Evolutionary conservation across 2,329 filamentous ascomycete genomes (phyloP), one percentile per base, ranked within the genome.

Genomic region (Cytospora chrysosperma): DNA sequence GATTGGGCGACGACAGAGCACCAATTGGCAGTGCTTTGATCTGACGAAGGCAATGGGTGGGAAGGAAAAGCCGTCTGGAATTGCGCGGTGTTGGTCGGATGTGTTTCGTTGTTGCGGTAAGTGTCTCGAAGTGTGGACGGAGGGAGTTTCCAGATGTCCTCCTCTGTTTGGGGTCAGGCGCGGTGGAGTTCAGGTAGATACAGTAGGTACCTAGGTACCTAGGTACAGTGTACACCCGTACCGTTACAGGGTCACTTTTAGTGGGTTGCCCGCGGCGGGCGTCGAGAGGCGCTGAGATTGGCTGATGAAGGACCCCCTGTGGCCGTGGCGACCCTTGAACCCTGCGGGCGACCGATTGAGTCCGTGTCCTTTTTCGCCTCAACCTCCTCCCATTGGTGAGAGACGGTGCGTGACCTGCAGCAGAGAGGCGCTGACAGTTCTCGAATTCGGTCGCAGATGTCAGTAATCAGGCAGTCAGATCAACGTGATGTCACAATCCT

Each of bases 121-220:
- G 72, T 74, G 76, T 78, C 73, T 78, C 74, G 72, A 74, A 69
- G 71, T 67, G 68, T 70, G 71, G 71, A 70, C 66, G 71, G 67
- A 61, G 51, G 71, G 67, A 61, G 37, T 51, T 61, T 55, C 59
- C 59, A 55, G 59, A 53, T 49, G 51, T 70, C 65, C 69, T 70
- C 65, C 69, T 37, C 56, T 47, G 62, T 51, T 62, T 43, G 55
- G 32, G 37, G 30, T 32, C 43, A 27, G 21, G 61, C 56, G 58
- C 49, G 61, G 54, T 53, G 54, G 50, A 53, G 56, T 54, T 28
- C 28, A 34, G 56, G 56, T 17, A 9, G 54, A 26, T n/a, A n/a
- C n/a, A n/a, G n/a, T n/a, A n/a, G n/a, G n/a, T n/a, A n/a, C n/a
- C n/a, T n/a, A n/a, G n/a, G n/a, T n/a, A n/a, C n/a, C n/a, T n/a